These are phyloP conservation scores for Diplodia corticola DNA, from an alignment of 2,329 filamentous ascomycete genomes.

Conservation along the genomic window DNA sequence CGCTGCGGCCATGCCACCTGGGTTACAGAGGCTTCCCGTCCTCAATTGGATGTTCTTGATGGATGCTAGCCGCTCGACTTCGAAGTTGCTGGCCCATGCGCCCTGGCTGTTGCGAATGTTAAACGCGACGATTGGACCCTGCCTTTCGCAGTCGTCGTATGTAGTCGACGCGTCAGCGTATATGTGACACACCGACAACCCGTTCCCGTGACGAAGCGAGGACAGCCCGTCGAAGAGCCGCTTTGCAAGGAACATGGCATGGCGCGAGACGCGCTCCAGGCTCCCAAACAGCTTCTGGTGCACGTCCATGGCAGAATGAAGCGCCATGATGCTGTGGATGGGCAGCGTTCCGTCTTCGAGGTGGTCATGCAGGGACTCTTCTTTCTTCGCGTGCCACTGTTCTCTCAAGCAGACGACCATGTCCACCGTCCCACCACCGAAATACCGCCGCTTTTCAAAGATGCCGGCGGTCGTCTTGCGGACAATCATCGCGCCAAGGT, in stretches of 20 bases:
- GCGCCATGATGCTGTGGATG: conserved; percentile 84
- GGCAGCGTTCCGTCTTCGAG: conserved; percentile 91
- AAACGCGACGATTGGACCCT: conserved; percentile 80
- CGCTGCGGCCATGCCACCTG: conserved; percentile 75
- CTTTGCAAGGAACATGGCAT: conserved; percentile 66
- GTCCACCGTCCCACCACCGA: conserved; percentile 92
- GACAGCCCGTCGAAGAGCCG: conserved; percentile 61
- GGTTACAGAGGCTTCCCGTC: conserved; percentile 89
- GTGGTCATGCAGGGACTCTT: conserved; percentile 70
- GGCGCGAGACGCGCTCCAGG: conserved; percentile 67
- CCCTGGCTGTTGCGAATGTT: conserved; percentile 71
- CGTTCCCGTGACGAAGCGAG: conserved; percentile 68
- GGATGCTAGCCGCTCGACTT: conserved; percentile 83
- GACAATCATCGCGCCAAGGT: conserved; percentile 82
- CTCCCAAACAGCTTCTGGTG: conserved; percentile 70
- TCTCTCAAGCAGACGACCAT: conserved; percentile 77
- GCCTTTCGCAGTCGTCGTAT: conserved; percentile 48
- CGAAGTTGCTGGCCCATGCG: conserved; percentile 75
- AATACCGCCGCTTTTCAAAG: conserved; percentile 72
- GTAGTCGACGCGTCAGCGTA: conserved; percentile 53
- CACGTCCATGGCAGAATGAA: conserved; percentile 70
- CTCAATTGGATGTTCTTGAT: conserved; percentile 80
- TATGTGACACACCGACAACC: conserved; percentile 62
- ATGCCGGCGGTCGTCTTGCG: conserved; percentile 66
- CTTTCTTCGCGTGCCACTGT: conserved; percentile 79